Conservation (phyloP, 2,329 filamentous ascomycete species). For the Neophaeococcomyces aloes region DNA sequence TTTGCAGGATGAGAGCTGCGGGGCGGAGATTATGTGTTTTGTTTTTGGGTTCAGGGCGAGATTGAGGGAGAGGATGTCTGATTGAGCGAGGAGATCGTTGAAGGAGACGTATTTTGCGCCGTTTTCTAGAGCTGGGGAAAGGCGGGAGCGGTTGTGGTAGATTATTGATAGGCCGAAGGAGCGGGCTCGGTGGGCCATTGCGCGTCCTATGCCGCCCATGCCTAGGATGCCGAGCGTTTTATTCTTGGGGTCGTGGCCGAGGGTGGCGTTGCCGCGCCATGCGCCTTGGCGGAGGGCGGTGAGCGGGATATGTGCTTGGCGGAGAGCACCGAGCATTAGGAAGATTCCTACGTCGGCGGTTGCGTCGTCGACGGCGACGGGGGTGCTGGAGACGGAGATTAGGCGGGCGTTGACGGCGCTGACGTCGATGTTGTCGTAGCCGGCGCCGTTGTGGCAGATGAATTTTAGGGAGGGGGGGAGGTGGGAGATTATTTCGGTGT, state of each 20-base stretch:
- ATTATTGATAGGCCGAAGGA: constrained; percentile 39
- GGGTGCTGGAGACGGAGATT: constrained; percentile 36
- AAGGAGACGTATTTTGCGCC: constrained; percentile 37
- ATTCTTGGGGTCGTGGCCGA: constrained; percentile 37
- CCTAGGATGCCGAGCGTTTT: constrained; percentile 38
- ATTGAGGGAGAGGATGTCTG: constrained; percentile 39
- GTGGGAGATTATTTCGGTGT: constrained; percentile 36
- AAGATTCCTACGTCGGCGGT: constrained; percentile 40
- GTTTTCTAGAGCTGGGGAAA: constrained; percentile 31
- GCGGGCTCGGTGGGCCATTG: constrained; percentile 35
- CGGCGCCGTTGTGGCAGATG: constrained; percentile 47
- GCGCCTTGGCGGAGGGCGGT: constrained; percentile 32
- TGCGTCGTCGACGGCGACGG: constrained; percentile 37
- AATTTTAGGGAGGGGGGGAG: constrained; percentile 38
- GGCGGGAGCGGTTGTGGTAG: constrained; percentile 37
- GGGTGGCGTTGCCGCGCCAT: constrained; percentile 33
- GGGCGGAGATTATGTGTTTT: constrained; percentile 36
- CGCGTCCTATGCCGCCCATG: constrained; percentile 39
- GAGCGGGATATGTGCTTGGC: constrained; percentile 34
- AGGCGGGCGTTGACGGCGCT: constrained; percentile 39
- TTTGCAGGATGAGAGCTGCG: constrained; percentile 37
- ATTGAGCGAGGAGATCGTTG: constrained; percentile 35
- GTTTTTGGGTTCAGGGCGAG: constrained; percentile 36
- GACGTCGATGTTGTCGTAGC: constrained; percentile 52
- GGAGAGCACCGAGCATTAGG: constrained; percentile 37